Evolutionary conservation across 495 filamentous ascomycete species (phyloP).

Genomic region (Penicillium paxilli): DNA sequence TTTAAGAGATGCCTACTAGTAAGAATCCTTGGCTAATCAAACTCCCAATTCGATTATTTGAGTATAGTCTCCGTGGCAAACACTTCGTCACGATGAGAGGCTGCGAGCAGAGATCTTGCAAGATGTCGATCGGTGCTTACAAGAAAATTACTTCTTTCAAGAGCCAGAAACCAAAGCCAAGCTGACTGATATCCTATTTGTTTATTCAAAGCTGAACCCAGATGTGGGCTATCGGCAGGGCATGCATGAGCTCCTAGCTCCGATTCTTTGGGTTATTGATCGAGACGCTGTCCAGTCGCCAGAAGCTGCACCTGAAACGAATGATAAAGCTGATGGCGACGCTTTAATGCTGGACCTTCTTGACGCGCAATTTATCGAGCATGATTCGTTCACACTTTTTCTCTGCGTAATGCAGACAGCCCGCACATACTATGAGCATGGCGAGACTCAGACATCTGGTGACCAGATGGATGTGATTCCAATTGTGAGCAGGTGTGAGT

Average conservation of each 20-base stretch:
- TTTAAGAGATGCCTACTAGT: background rate
- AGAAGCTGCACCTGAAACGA: conserved; percentile 13
- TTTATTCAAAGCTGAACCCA: conserved; percentile 92
- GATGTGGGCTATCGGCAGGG: conserved; percentile 90
- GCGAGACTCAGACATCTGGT: conserved; percentile 39
- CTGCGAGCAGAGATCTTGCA: conserved; percentile 89
- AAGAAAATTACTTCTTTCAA: conserved; percentile 89
- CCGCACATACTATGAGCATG: conserved; percentile 80
- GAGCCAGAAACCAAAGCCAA: conserved; percentile 74
- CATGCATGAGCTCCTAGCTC: conserved; percentile 94
- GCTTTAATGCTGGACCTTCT: conserved; percentile 63
- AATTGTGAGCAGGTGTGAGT: conserved; percentile 81
- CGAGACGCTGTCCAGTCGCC: conserved; percentile 68
- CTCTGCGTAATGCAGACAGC: conserved; percentile 82
- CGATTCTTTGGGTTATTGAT: conserved; percentile 85
- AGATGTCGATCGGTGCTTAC: conserved; percentile 90
- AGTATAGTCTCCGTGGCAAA: conserved; percentile 82
- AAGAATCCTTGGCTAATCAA: background rate
- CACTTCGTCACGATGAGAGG: conserved; percentile 77
- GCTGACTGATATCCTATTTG: conserved; percentile 85
- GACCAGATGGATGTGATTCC: conserved; percentile 59
- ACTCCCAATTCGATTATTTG: conserved; percentile 15
- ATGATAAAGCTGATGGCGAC: conserved; percentile 28
- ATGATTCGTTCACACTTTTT: conserved; percentile 89
- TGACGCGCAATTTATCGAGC: conserved; percentile 73